Conservation (phyloP, 176 grass and related monocot genomes). For the Areca catechu region DNA sequence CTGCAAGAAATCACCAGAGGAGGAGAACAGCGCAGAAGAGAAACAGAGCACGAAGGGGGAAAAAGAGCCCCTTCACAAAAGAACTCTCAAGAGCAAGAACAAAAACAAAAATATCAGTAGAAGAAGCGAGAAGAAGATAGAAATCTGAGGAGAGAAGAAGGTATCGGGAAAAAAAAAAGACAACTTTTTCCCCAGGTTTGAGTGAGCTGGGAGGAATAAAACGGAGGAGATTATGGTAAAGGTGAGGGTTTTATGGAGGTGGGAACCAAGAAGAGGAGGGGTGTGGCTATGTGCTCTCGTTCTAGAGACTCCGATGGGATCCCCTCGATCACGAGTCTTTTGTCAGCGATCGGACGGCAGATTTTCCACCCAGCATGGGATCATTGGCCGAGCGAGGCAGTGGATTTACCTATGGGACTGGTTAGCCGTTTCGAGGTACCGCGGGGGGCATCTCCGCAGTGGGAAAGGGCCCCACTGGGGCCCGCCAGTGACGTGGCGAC, state of each 20-base stretch:
- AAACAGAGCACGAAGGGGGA: no score
- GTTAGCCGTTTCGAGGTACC: background rate
- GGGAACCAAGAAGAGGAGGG: slow-evolving; percentile 10
- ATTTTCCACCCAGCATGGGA: background rate
- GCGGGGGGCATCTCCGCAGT: background rate
- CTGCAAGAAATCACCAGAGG: background rate
- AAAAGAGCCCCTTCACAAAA: no score
- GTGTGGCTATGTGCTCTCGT: background rate
- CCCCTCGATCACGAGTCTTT: slow-evolving; percentile 37
- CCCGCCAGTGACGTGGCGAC: slow-evolving; percentile 16
- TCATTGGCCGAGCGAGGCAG: background rate
- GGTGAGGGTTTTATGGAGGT: slow-evolving; percentile 28
- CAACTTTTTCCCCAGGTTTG: no score
- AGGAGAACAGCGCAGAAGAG: background rate
- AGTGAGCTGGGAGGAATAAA: no score
- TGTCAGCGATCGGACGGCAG: slow-evolving; percentile 50
- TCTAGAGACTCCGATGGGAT: background rate
- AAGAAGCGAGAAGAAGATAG: no score
- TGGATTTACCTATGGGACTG: background rate
- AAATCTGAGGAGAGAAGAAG: no score
- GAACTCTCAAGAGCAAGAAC: no score
- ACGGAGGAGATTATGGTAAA: slow-evolving; percentile 4
- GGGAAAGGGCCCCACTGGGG: slow-evolving; percentile 12
- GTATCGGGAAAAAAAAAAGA: no score
- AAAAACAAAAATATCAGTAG: no score